phyloP scores from a whole-genome alignment of 176 grass and related monocot species.

The Pontederia paniculata region DNA sequence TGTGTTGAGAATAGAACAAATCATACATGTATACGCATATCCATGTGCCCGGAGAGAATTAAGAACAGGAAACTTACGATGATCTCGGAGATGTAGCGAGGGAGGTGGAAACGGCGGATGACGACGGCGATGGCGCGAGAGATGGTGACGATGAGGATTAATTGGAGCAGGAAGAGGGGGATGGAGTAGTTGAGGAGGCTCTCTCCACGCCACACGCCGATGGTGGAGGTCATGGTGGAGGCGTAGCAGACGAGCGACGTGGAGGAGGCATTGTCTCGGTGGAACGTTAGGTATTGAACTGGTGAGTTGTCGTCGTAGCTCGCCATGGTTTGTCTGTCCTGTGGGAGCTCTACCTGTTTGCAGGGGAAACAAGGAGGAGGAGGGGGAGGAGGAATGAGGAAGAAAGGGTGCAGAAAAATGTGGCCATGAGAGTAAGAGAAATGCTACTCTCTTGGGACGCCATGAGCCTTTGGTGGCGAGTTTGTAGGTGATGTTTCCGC shows the following conservation, averaged over 20 bases:
- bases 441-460: no score
- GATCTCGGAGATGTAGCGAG: conserved; percentile 55
- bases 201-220: conserved; percentile 40
- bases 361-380: no score
- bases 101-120: conserved; percentile 44
- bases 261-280: neutral
- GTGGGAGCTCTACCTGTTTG: no score
- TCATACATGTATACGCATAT: neutral
- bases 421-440: no score
- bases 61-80: conserved; percentile 15
- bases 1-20: neutral
- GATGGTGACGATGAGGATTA: conserved; percentile 43
- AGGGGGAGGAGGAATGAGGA: no score
- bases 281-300: neutral
- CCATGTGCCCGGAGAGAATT: neutral
- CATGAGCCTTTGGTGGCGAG: no score
- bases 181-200: conserved; percentile 46
- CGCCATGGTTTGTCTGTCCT: no score
- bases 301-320: neutral
- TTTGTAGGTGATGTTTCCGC: no score
- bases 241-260: conserved; percentile 35
- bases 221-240: conserved; percentile 42
- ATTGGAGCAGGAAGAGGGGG: conserved; percentile 52
- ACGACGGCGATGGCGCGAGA: conserved; percentile 32
- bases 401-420: no score